Conservation (phyloP, 1,284 basidiomycete genomes). For the Puccinia novopanici region DNA sequence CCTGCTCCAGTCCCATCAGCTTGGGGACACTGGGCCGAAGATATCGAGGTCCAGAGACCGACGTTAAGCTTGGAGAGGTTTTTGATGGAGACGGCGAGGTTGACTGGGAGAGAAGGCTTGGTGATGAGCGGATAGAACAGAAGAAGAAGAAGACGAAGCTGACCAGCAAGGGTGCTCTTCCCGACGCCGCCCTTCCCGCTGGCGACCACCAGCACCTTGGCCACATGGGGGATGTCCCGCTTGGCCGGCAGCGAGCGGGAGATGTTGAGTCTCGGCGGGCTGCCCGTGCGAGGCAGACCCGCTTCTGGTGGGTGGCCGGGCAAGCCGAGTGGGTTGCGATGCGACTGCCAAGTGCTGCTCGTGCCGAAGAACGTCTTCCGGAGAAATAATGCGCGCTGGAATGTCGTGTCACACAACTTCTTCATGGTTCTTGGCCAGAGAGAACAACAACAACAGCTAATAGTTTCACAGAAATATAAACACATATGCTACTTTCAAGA, state of each 20-base stretch:
- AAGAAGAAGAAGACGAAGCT: conserved; percentile 50
- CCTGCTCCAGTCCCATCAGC: conserved; percentile 79
- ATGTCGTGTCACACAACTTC: neutral
- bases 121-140: neutral
- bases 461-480: neutral
- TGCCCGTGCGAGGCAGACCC: conserved; percentile 27
- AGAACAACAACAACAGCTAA: neutral
- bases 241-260: conserved; percentile 39
- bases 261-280: conserved; percentile 40
- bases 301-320: neutral
- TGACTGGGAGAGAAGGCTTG: conserved; percentile 64
- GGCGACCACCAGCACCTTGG: conserved; percentile 76
- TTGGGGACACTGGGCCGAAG: conserved; percentile 96
- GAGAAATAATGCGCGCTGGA: neutral
- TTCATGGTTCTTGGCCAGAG: neutral
- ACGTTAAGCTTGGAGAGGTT: conserved; percentile 62
- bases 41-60: conserved; percentile 92
- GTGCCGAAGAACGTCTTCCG: neutral
- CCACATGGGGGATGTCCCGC: conserved; percentile 61
- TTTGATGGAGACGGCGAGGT: conserved; percentile 76
- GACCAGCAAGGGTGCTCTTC: conserved; percentile 90
- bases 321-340: conserved; percentile 13
- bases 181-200: conserved; percentile 97
- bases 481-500: neutral
- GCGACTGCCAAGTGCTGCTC: neutral